Evolutionary conservation across 2,329 filamentous ascomycete genomes (phyloP), one percentile per base, ranked within the genome.

Genomic region (Fusarium tanahbumbuense): DNA sequence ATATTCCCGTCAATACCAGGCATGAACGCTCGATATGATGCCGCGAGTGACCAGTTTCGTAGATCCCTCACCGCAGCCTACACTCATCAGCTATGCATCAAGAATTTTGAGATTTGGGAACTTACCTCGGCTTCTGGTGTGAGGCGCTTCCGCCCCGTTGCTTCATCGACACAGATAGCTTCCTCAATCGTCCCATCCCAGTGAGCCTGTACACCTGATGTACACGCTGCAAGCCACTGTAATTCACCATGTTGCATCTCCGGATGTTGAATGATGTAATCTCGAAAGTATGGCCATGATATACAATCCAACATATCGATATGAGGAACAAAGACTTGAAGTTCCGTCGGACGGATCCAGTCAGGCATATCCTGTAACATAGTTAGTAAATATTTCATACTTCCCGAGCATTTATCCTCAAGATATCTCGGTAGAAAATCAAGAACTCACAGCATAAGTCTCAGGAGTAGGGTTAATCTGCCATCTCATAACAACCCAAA

Each of bases 281-380:
- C 49, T 27, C 54, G 16, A 5, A 70, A 64, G 22, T 53, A 59
- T 0, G 54, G 67, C 58, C 62, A 68, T 3, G 46, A 53, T 23
- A 64, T 60, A n/a, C 62, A 70, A 8, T 64, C 62, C 13, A 70
- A 6, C 50, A 56, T 70, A 15, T 64, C 54, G 4, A 70, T 50
- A 9, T 60, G 57, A 4, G 54, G 57, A 5, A 64, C 50, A 9
- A 64, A 70, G 10, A 60, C 57, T 42, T 67, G 67, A 4, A 54
- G 49, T 41, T 70, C 49, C 1, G 62, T 56, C 2, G 57, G 67
- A 6, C 67, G 48, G 6, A 63, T 54, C 56, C 62, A 70, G 1
- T 56, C 53, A 8, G 49, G 67, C 45, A 70, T 30, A 15, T 49
- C 53, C 62, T 70, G 15, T 6, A 5, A 5, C 15, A 22, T 15